Evolutionary conservation across 2,329 filamentous ascomycete species (phyloP).

Genomic region (Plenodomus lindquistii): DNA sequence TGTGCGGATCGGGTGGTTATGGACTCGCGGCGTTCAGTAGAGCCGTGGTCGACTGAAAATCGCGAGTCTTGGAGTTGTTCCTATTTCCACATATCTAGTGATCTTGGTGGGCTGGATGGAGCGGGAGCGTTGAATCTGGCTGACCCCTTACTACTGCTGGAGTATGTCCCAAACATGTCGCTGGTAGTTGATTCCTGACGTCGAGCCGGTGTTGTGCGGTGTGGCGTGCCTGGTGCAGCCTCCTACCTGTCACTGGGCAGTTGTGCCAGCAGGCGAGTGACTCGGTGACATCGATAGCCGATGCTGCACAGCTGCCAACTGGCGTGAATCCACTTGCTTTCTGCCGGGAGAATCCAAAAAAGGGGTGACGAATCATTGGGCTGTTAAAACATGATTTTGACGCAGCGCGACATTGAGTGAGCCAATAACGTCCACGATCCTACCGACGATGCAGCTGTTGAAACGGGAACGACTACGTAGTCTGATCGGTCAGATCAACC

Average conservation of each 20-base stretch:
- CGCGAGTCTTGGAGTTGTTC: neutral
- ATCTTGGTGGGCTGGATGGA: neutral
- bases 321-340: neutral
- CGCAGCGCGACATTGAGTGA: neutral
- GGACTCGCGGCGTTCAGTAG: neutral
- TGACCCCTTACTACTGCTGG: neutral
- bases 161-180: neutral
- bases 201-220: neutral
- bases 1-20: neutral
- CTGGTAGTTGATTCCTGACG: neutral
- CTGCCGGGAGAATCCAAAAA: neutral
- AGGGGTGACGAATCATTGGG: slow-evolving; percentile 9
- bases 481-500: slow-evolving; percentile 9
- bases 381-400: neutral
- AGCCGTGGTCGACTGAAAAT: neutral
- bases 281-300: slow-evolving; percentile 1
- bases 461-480: slow-evolving; percentile 10
- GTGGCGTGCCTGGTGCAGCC: neutral
- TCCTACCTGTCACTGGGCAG: neutral
- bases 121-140: neutral
- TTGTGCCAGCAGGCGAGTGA: neutral
- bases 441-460: slow-evolving; percentile 15
- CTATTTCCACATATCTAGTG: neutral
- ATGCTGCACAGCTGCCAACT: slow-evolving; percentile 1
- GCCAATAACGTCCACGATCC: slow-evolving; percentile 5